Evolutionary conservation across 2,329 filamentous ascomycete genomes (phyloP), one percentile per base, ranked within the genome.

Genomic region (Aspergillus pseudoterreus): DNA sequence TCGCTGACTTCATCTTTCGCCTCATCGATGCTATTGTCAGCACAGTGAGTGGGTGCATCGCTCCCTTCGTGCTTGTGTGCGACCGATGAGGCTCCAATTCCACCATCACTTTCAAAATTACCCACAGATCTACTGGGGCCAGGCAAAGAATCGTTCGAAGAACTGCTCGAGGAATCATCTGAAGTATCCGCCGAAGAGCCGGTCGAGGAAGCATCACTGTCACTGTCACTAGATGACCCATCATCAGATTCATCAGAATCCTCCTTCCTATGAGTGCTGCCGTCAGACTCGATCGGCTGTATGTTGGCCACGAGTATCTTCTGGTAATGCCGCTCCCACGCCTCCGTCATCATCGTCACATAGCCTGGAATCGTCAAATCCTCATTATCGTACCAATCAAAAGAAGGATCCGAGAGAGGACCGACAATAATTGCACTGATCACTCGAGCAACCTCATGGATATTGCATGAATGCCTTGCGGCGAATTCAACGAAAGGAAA

Each of bases 401-500:
- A 54, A 6, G 11, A 33, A 11, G 47, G 45, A 35, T 57, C 52
- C 2, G 55, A 52, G 12, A 65, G 54, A 14, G 64, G 63, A 2
- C 43, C 52, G 12, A 63, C 15, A 27, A 66, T 53, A 3, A 60
- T 52, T 1, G 58, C 58, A 22, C 44, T 49, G 11, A 67, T 33
- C 2, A 59, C 62, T 24, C 54, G 46, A 8, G 58, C 45, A 14
- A 66, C 57, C 11, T 64, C 54, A 2, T 42, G 30, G 1, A 50
- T 12, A 6, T 30, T 50, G 39, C 65, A 68, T 6, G 44, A 36
- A 33, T 68, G 55, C 6, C 50, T 41, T 12, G 47, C 6, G 4
- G 66, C 64, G 48, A 68, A 66, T 1, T 41, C 32, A 4, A 52
- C 27, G 24, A 62, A 56, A 1, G 65, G 65, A 35, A 70, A 70